A percentile compares a stretch with the other conserved stretches of the same genome.
These are phyloP conservation scores for Phanerochaete carnosa DNA, from an alignment of 768 basidiomycete genomes.

Conservation along the genomic window DNA sequence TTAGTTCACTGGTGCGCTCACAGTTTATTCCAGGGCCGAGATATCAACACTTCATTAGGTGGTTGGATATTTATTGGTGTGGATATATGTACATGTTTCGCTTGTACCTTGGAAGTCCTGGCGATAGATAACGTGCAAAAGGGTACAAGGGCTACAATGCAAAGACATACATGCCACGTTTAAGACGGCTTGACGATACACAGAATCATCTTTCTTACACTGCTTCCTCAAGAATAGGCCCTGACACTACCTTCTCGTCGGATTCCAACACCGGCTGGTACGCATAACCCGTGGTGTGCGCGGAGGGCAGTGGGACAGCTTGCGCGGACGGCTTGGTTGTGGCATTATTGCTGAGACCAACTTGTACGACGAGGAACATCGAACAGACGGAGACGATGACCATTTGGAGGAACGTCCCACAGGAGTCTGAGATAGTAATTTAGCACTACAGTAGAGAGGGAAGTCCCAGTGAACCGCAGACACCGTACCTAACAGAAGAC, in stretches of 20 bases:
- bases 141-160: too few species aligned
- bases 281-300: background rate
- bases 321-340: background rate
- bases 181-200: too few species aligned
- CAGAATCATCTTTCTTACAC: too few species aligned
- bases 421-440: constrained; percentile 9
- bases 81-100: too few species aligned
- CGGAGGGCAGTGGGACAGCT: background rate
- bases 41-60: too few species aligned
- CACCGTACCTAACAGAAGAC: constrained; percentile 14
- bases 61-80: too few species aligned
- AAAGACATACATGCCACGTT: too few species aligned
- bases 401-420: constrained; percentile 19
- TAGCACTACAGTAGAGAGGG: background rate
- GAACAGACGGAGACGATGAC: constrained; percentile 20
- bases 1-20: too few species aligned
- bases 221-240: background rate
- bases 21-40: too few species aligned
- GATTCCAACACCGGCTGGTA: background rate
- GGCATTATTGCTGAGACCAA: constrained; percentile 4
- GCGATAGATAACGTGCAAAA: too few species aligned
- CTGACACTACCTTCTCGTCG: background rate
- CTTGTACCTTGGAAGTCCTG: too few species aligned
- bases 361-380: constrained; percentile 15
- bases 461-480: background rate